Base-by-base conservation (phyloP, 2,329 filamentous ascomycete genomes). In the Teratosphaeria gauchensis region DNA sequence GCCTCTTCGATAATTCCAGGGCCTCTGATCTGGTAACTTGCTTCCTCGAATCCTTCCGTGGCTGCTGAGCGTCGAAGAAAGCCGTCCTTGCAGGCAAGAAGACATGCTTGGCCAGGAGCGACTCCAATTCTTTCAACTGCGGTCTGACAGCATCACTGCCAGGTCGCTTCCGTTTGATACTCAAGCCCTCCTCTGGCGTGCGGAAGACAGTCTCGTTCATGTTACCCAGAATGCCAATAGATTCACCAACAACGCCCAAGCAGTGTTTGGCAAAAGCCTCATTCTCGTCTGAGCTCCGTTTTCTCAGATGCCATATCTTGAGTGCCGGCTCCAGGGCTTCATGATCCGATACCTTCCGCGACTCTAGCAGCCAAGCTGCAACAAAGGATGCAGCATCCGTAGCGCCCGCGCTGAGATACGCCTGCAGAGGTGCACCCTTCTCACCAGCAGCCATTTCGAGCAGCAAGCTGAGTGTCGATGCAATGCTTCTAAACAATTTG, bases 61-160 rank as follows among this genome's bases (percentile, higher is more conserved):
- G 46, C 35, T 63, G 54, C 32, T 61, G 42, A 48, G 58, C 53
- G 56, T 54, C 35, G 56, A 73, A 72, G 64, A 76, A 77, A 4
- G 69, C 65, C 24, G 67, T 61, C 60, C 75, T 68, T 33, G 73
- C 69, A 14, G 75, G 75, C 5, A 73, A 54, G 51, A 79, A 72
- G 8, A 77, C 51, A 58, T 80, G 77, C 60, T 70, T 74, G 5
- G 73, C 74, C 30, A 79, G 35, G 42, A 64, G 19, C n/a, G 63
- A 59, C 33, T 69, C 64, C 7, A 69, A 56, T 4, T 58, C 51
- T 7, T 46, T 54, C 11, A 35, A n/a, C 9, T 53, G 52, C n/a
- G 32, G 31, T 2, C 24, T 32, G 7, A 35, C 16, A 42, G 14
- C 21, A 7, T 48, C 54, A 4, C 30, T 24, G n/a, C 55, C 53